phyloP scores from a whole-genome alignment of 495 filamentous ascomycete species.

The Evernia prunastri region DNA sequence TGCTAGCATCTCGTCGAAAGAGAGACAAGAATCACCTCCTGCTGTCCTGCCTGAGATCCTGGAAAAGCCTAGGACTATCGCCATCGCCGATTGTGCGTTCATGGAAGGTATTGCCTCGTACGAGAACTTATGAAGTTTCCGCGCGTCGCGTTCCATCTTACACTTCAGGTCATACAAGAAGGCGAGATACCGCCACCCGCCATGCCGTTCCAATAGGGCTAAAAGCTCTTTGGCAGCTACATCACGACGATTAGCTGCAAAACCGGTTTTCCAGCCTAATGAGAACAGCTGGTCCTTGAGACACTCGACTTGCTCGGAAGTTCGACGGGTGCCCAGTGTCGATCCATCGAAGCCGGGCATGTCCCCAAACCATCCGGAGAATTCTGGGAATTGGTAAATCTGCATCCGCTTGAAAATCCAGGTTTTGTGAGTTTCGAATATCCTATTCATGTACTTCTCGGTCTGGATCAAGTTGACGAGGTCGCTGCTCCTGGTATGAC shows the following conservation, averaged over 20 bases:
- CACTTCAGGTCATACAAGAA: background rate
- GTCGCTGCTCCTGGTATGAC: background rate
- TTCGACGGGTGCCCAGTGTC: background rate
- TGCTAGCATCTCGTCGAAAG: too few relatives aligned
- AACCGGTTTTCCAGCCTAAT: background rate
- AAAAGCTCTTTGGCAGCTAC: background rate
- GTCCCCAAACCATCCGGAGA: constrained; percentile 1
- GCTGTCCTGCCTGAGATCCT: background rate
- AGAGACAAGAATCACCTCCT: too few relatives aligned
- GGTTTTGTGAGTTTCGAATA: background rate
- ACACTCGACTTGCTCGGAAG: background rate
- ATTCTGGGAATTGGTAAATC: background rate
- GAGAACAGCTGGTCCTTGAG: background rate
- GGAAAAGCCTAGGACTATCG: background rate
- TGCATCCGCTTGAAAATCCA: background rate
- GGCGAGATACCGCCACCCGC: background rate
- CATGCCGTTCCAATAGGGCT: background rate
- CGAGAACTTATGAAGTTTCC: background rate
- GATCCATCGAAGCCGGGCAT: background rate
- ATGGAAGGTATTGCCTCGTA: background rate
- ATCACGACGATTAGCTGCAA: background rate
- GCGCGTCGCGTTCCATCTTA: background rate
- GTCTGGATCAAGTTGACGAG: background rate
- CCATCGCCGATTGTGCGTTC: background rate
- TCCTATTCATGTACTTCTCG: background rate